phyloP scores from a whole-genome alignment of 202 grass and related monocot species.

The Tripidium arundinaceum region DNA sequence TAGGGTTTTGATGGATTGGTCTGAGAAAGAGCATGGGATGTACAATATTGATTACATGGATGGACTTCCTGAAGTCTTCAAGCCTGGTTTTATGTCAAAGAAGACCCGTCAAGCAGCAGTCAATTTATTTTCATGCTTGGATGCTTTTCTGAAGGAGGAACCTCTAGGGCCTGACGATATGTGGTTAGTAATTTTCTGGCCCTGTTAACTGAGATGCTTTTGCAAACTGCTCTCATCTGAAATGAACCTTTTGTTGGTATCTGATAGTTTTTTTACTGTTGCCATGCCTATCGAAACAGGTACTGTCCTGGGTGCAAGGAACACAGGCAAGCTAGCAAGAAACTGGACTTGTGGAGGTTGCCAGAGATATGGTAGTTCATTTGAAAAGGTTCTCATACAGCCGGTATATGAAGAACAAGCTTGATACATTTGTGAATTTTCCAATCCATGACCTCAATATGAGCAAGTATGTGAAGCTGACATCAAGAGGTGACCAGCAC shows the following conservation, averaged over 20 bases:
- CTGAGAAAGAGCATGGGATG: conserved; percentile 60
- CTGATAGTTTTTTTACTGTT: conserved; percentile 10
- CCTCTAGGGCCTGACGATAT: conserved; percentile 97
- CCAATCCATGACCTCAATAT: conserved; percentile 78
- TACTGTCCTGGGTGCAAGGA: conserved; percentile 96
- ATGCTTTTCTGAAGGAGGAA: conserved; percentile 94
- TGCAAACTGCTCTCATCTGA: neutral
- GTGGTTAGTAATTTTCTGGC: conserved; percentile 62
- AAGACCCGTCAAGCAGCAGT: conserved; percentile 89
- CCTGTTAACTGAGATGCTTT: neutral
- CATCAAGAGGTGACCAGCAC: neutral
- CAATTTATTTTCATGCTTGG: conserved; percentile 90
- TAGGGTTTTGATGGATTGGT: conserved; percentile 83
- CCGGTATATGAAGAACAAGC: conserved; percentile 95
- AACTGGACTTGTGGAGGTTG: conserved; percentile 95
- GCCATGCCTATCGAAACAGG: conserved; percentile 42
- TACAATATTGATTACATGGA: conserved; percentile 74
- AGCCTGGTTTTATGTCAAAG: conserved; percentile 77
- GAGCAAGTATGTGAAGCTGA: conserved; percentile 59
- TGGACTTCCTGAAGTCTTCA: conserved; percentile 86
- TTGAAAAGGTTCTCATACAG: conserved; percentile 97
- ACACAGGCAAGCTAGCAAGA: conserved; percentile 96
- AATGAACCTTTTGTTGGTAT: neutral
- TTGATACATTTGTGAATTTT: conserved; percentile 96
- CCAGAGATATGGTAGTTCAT: conserved; percentile 96